Evolutionary conservation across 2,329 filamentous ascomycete genomes (phyloP), one percentile per base, ranked within the genome.

Genomic region (Epichloe bromicola): DNA sequence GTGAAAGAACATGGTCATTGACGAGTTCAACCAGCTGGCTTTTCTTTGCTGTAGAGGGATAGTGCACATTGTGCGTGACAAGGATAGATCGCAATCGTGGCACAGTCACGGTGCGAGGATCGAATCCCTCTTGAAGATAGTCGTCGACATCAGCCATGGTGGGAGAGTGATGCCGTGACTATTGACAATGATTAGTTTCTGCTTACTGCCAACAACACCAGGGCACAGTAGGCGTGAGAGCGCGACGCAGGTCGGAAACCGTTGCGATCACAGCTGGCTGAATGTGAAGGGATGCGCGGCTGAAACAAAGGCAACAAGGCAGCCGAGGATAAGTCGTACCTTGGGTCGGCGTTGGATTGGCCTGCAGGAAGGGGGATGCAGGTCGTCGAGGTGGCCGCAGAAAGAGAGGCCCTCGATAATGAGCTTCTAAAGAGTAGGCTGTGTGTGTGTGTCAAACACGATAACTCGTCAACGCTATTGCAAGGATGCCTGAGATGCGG

Each of bases 31-130:
- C 76, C 20, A 98, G 80, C 63, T 95, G 85, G 0, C 81, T 73
- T 72, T 98, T 98, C 72, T 97, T 98, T 12, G 93, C 89, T 4
- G 83, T 90, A 0, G 88, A 83, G 5, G 90, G 85, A 64, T 95
- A 97, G 38, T 81, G 71, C 61, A 97, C 74, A 64, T 89, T 86
- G 70, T 98, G 88, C 57, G 82, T 85, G 61, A 97, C 86, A 52
- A 98, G 80, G 57, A 97, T 94, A 46, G 86, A 91, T 61, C 93
- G 87, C 59, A 98, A 74, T 44, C 86, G 85, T 30, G 93, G 89
- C 47, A 97, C 82, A 1, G 89, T 97, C 56, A 97, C 79, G 56
- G 78, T 80, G 63, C 78, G 76, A 19, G 93, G 82, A 65, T 98
- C 88, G 65, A 96, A 97, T 60, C 80, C 87, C 50, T 87, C 78